Base-by-base conservation (phyloP, 306 rosid species). In the Sicyos baderoa region DNA sequence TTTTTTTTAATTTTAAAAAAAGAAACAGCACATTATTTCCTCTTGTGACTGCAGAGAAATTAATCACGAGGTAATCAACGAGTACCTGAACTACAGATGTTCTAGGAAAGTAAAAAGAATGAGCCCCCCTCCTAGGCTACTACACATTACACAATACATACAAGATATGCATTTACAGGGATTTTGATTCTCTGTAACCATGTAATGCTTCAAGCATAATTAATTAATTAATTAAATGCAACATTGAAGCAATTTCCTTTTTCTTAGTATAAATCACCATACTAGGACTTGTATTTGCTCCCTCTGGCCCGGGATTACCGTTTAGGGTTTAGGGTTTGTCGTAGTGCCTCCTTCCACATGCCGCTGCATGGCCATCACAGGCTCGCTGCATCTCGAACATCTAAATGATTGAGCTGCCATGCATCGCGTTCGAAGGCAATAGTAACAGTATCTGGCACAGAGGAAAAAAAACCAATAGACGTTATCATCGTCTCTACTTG, bases 361-460 rank as follows among this genome's bases (percentile, higher is more conserved):
- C 79, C 97, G 87, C 77, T 86, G 94, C 90, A 94, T 86, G 7
- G 97, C 96, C 4, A 79, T 77, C n/a, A 90, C 89, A 4, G 88
- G 92, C 81, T 90, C 96, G 59, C 75, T 86, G 84, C 99, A 94
- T 69, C 86, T 88, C 62, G 84, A 86, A 74, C 99, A 94, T 86
- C 97, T 86, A 84, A 90, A 94, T 48, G 96, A 84, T 18, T 91
- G 86, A 62, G 80, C 84, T 53, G 99, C 95, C 57, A 95, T 86
- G 74, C 97, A 94, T 55, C 97, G 80, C 35, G 99, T 94, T 75
- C 97, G 77, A 53, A 94, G 91, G 89, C 99, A 94, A 76, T 94
- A 45, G 75, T 94, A 94, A 77, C 99, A 94, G 79, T 86, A 90
- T 85, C 99, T 94, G 87, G 11, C 73, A 70, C 29, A 29, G 35